A percentile compares a stretch with the other conserved stretches of the same genome.
Evolutionary conservation across 179 eudicot genomes (phyloP).

Genomic region (Vitellaria paradoxa): DNA sequence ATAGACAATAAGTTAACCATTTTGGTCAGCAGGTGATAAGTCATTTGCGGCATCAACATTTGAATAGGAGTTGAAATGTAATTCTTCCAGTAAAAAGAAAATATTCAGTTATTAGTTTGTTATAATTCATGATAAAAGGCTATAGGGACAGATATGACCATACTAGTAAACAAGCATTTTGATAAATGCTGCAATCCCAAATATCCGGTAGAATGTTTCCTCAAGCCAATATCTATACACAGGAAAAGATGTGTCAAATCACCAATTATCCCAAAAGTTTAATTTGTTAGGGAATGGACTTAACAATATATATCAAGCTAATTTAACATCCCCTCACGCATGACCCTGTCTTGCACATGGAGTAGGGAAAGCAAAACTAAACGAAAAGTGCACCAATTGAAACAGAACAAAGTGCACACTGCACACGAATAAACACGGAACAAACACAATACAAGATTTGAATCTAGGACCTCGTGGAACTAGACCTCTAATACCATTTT

Average conservation of each 20-base stretch:
- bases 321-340: no score
- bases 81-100: not conserved
- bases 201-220: not conserved
- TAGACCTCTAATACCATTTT: no score
- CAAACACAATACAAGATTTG: no score
- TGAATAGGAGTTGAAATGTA: not conserved
- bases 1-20: not conserved
- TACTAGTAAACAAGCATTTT: not conserved
- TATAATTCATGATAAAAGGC: constrained; percentile 4
- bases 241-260: not conserved
- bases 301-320: no score
- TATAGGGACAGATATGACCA: not conserved
- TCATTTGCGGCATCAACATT: not conserved
- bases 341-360: no score
- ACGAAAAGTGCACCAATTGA: no score
- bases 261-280: no score
- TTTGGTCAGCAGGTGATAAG: not conserved
- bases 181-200: not conserved
- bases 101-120: not conserved
- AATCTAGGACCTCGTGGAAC: no score
- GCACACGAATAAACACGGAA: no score
- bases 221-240: not conserved
- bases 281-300: no score
- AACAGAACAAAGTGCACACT: no score
- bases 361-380: no score